Evolutionary conservation across 78 protist species (phyloP), one percentile per base, ranked within the genome.

Genomic region (Creolimax fragrantissima): DNA sequence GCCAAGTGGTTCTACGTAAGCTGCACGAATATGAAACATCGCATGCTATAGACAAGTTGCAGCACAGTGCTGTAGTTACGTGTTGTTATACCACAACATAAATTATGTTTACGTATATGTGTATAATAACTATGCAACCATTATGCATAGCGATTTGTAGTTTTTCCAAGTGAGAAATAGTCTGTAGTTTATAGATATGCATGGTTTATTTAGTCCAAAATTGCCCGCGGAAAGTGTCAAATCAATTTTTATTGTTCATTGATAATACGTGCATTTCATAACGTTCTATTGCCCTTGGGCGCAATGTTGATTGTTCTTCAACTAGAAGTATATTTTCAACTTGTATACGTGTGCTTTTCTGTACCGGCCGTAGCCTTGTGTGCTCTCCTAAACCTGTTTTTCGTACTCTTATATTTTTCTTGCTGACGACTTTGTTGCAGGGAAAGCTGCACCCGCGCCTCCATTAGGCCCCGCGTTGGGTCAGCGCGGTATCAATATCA

Each of bases 361-460:
- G n/a, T n/a, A n/a, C n/a, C n/a, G n/a, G n/a, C n/a, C n/a, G n/a
- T n/a, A n/a, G n/a, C n/a, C n/a, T n/a, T n/a, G n/a, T n/a, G n/a
- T n/a, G n/a, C 74, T 17, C 11, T 58, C 11, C 74, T 1, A 32
- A 58, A 58, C 11, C 24, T 1, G 11, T 58, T 58, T 1, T 58
- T 58, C 1, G 24, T 58, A 58, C 0, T 24, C 74, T 58, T 58
- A 32, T 58, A 32, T 58, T 58, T 1, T 58, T 58, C 74, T 58
- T 24, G 24, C 11, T 32, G 24, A 58, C 11, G 24, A 1, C 0
- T 32, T 32, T 1, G 7, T 83, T 32, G 7, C 86, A 6, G 86
- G 86, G 41, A 86, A 86, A 37, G 90, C 90, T 5, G 90, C 90
- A 36, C 90, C 90, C 32, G 90, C 58, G 6, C 90, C 90, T 4